Evolutionary conservation across 2,329 filamentous ascomycete genomes (phyloP), one percentile per base, ranked within the genome.

Genomic region (Diaporthe australafricana): DNA sequence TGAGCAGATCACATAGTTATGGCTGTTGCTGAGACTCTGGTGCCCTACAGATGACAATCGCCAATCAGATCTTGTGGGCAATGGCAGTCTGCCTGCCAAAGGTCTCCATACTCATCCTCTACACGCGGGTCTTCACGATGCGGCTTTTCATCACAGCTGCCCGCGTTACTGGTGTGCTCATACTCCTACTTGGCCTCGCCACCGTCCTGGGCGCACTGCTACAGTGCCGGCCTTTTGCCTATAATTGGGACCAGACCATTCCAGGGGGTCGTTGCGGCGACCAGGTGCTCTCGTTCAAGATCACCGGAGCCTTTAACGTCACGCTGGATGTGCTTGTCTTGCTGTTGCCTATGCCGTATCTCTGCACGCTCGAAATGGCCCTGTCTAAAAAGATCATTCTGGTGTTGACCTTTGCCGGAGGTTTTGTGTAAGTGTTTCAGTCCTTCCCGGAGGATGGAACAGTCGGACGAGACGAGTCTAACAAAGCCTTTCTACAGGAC

Each of bases 161-260:
- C 42, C 72, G 74, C 32, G 70, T 76, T 14, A 75, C 75, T 9
- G 78, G 76, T 16, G 74, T 70, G 14, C 65, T 80, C 25, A 76
- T 78, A 14, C 47, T 74, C 1, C 63, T 77, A 20, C 78, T 79
- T 75, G 78, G 75, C 2, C 17, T 77, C 17, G 74, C 75, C n/a
- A 77, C 77, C 16, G 76, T 81, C 56, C 63, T 81, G 20, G 76
- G 75, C 25, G 76, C 78, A 8, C 75, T 78, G 69, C 75, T 83
- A 30, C 80, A 83, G 62, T 84, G 82, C 73, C 76, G 70, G n/a
- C 82, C 82, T 2, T 76, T 84, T 38, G 76, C 78, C 11, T 79
- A 78, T 62, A 80, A 78, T 57, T 84, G 82, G 81, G 74, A 82
- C 68, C 78, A 74, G 38, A 71, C 74, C 20, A 78, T 79, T 50